phyloP scores from a whole-genome alignment of 2,329 filamentous ascomycete species.

The Pyricularia pennisetigena region DNA sequence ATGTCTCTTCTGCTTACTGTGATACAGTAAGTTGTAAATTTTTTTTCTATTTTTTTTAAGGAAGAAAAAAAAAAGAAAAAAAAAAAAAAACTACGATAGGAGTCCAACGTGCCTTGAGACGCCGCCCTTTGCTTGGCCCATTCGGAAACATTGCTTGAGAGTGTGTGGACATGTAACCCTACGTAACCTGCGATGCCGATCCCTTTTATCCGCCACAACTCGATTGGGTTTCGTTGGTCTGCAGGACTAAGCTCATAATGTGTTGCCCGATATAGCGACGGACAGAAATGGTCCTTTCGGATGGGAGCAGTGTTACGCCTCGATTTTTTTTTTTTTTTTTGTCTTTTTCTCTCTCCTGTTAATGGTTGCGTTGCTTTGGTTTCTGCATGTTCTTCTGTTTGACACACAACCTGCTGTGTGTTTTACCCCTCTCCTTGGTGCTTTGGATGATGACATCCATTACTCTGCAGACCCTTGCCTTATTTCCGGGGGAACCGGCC shows the following conservation, averaged over 20 bases:
- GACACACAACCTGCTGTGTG: not conserved
- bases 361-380: not conserved
- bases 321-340: too few relatives aligned
- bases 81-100: too few relatives aligned
- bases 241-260: not conserved
- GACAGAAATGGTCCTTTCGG: not conserved
- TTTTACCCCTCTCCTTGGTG: not conserved
- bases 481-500: not conserved
- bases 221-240: not conserved
- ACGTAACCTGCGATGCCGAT: not conserved
- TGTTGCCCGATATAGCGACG: not conserved
- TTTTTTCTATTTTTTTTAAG: too few relatives aligned
- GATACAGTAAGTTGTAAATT: too few relatives aligned
- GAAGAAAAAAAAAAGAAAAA: too few relatives aligned
- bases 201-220: not conserved
- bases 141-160: not conserved
- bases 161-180: not conserved
- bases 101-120: not conserved
- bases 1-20: not conserved
- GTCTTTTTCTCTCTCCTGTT: too few relatives aligned
- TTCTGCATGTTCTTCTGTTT: not conserved
- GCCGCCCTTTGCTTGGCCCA: not conserved
- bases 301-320: not conserved
- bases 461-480: not conserved
- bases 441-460: not conserved